Evolutionary conservation across 1,284 basidiomycete species (phyloP).

Genomic region (Leccinum angustisporum): DNA sequence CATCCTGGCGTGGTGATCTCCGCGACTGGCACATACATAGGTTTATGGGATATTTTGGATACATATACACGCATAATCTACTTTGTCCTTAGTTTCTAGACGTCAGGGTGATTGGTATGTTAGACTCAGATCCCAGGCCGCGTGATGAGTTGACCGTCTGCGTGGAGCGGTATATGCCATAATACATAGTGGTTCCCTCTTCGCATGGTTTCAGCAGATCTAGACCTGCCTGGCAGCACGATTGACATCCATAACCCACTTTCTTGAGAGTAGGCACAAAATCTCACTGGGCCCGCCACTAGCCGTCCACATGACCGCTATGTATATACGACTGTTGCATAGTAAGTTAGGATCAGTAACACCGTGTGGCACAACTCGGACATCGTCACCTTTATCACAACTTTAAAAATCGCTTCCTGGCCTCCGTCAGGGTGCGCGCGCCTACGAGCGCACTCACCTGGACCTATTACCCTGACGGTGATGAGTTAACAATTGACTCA

Average conservation of each 20-base stretch:
- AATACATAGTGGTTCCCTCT: neutral
- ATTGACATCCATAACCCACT: neutral
- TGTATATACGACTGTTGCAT: neutral
- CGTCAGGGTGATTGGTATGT: neutral
- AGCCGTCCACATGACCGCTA: too few relatives aligned
- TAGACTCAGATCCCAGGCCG: neutral
- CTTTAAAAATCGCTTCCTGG: neutral
- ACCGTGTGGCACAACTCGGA: neutral
- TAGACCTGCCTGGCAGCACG: neutral
- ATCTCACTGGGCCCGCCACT: neutral
- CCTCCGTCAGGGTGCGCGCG: neutral
- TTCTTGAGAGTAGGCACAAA: neutral
- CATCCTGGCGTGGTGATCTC: neutral
- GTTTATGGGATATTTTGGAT: conserved; percentile 4
- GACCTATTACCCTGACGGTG: neutral
- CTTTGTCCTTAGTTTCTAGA: neutral
- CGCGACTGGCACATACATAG: neutral
- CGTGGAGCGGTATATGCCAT: neutral
- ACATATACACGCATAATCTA: neutral
- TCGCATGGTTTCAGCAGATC: neutral
- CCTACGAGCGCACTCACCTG: neutral
- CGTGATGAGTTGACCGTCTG: neutral
- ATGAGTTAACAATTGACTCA: neutral
- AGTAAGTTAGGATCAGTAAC: neutral
- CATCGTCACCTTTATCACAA: neutral